These are phyloP conservation scores for Petunia hybrid DNA, from an alignment of 305 asterid genomes.

Conservation along the genomic window DNA sequence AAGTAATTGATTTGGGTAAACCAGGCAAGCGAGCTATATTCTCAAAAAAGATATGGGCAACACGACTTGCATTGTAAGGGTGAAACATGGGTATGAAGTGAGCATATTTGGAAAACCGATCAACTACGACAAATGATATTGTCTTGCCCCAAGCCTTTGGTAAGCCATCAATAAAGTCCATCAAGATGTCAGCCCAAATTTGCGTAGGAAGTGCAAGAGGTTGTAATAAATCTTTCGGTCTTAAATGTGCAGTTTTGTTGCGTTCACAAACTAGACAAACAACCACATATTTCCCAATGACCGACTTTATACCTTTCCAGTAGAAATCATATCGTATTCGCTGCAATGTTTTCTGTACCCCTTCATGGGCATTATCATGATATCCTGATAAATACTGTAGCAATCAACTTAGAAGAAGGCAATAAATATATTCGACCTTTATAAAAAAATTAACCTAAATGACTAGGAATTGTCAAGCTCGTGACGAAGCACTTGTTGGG, in stretches of 20 bases:
- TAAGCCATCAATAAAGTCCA: not conserved
- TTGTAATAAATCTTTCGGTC: not conserved
- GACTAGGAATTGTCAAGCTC: too few species aligned
- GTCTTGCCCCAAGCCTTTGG: not conserved
- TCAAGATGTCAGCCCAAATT: not conserved
- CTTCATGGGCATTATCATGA: not conserved
- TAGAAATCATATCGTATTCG: not conserved
- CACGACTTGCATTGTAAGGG: conserved; percentile 25
- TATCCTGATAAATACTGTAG: not conserved
- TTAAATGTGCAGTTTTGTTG: not conserved
- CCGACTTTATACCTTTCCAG: not conserved
- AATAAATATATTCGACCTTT: too few species aligned
- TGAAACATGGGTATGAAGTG: conserved; percentile 2
- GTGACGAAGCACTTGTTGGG: too few species aligned
- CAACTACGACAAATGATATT: too few species aligned
- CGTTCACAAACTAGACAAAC: too few species aligned
- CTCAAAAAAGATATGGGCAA: not conserved
- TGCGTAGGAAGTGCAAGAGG: not conserved
- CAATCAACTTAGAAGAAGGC: not conserved
- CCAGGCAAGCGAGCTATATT: not conserved
- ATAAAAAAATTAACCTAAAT: too few species aligned
- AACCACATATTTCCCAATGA: not conserved
- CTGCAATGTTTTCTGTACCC: not conserved
- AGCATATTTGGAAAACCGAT: not conserved
- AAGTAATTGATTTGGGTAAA: too few species aligned